These are phyloP conservation scores for Pseudocercospora ulei DNA, from an alignment of 2,329 filamentous ascomycete species.

Conservation along the genomic window DNA sequence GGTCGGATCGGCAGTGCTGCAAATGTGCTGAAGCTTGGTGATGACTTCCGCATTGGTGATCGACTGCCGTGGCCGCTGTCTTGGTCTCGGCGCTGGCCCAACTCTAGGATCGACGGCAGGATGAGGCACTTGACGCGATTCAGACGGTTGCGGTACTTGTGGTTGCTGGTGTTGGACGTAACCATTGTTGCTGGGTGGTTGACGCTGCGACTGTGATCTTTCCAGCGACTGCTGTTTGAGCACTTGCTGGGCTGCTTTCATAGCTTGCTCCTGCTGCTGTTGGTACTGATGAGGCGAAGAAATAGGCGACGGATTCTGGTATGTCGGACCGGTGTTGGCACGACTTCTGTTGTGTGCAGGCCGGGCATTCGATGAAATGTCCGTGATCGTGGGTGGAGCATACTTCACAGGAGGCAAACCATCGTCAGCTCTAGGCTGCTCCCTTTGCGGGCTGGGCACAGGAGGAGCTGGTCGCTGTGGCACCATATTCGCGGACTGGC, in stretches of 20 bases:
- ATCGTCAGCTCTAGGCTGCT: constrained; percentile 30
- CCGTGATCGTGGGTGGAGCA: constrained; percentile 37
- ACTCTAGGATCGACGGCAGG: constrained; percentile 42
- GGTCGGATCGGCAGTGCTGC: constrained; percentile 78
- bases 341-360: constrained; percentile 36
- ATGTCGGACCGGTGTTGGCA: constrained; percentile 40
- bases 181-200: constrained; percentile 36
- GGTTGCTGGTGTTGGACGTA: constrained; percentile 40
- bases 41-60: constrained; percentile 63
- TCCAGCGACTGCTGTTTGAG: constrained; percentile 58
- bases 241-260: constrained; percentile 68
- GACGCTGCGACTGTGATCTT: constrained; percentile 56
- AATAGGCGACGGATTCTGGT: constrained; percentile 43
- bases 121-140: constrained; percentile 23
- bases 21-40: constrained; percentile 74
- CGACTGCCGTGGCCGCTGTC: constrained; percentile 69
- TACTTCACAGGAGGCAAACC: constrained; percentile 39
- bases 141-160: constrained; percentile 33
- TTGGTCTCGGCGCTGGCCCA: constrained; percentile 55
- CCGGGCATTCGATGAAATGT: constrained; percentile 31
- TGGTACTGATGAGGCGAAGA: constrained; percentile 42
- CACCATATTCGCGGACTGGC: constrained; percentile 37
- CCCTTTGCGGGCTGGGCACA: constrained; percentile 42
- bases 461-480: constrained; percentile 36
- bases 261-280: constrained; percentile 77